Evolutionary conservation across 345 rosid genomes (phyloP).

Genomic region (Ceriops tagal): DNA sequence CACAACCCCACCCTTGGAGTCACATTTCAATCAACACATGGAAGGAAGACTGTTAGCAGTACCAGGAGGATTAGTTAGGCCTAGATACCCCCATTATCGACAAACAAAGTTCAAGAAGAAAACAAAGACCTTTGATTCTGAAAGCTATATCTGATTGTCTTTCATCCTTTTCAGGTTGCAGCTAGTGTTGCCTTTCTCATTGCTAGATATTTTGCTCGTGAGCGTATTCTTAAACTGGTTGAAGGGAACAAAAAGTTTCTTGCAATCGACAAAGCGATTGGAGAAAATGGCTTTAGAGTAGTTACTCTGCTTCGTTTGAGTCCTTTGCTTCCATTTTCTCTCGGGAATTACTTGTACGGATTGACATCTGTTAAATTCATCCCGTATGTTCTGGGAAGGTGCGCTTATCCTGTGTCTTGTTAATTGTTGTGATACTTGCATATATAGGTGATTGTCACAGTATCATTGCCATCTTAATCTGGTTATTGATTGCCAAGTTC

Average conservation of each 20-base stretch:
- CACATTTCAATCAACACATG: no score
- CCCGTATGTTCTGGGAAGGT: conserved; percentile 94
- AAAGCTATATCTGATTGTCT: conserved; percentile 16
- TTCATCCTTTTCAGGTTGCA: conserved; percentile 57
- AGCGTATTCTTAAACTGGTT: conserved; percentile 86
- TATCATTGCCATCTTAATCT: not conserved
- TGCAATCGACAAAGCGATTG: conserved; percentile 96
- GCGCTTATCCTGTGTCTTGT: conserved; percentile 14
- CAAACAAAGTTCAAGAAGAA: not conserved
- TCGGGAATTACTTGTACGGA: conserved; percentile 90
- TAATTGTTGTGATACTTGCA: not conserved
- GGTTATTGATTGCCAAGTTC: not conserved
- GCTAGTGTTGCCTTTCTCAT: conserved; percentile 90
- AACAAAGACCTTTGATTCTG: conserved; percentile 6
- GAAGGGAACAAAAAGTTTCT: conserved; percentile 94
- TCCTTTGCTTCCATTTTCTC: conserved; percentile 94
- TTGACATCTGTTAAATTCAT: conserved; percentile 90
- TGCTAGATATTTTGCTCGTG: conserved; percentile 97
- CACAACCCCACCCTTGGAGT: no score
- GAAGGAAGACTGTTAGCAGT: no score
- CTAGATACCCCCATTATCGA: no score
- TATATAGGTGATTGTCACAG: no score
- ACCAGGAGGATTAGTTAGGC: no score
- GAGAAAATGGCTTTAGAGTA: conserved; percentile 89
- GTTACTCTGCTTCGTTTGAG: conserved; percentile 92